These are phyloP conservation scores for Colletotrichum viniferum DNA, from an alignment of 2,329 filamentous ascomycete species.

Conservation along the genomic window DNA sequence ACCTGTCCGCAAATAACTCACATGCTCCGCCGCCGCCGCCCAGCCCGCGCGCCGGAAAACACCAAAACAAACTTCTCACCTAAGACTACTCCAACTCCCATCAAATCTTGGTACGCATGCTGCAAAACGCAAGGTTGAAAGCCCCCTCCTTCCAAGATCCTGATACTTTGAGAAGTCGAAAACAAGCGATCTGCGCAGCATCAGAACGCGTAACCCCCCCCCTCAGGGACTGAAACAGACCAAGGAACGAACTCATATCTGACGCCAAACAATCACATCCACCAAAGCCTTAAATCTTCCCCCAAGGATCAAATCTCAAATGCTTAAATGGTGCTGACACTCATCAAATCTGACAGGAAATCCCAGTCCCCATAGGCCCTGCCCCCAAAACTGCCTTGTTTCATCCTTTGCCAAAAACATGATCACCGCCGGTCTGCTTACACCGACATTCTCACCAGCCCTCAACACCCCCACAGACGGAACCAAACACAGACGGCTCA, in stretches of 20 bases:
- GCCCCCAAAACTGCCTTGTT: neutral
- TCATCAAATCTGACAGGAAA: neutral
- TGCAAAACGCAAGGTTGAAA: neutral
- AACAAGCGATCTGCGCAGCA: neutral
- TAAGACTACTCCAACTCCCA: neutral
- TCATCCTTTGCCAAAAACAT: neutral
- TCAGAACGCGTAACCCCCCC: neutral
- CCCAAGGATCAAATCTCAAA: rapidly evolving
- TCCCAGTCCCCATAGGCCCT: rapidly evolving
- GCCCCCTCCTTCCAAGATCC: neutral
- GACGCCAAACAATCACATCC: neutral
- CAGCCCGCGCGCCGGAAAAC: neutral
- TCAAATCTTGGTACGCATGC: neutral
- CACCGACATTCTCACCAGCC: neutral
- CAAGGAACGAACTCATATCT: neutral
- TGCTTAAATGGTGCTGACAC: neutral
- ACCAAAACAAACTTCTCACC: constrained; percentile 1
- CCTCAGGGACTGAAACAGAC: neutral
- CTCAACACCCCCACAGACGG: neutral
- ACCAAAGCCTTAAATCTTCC: neutral
- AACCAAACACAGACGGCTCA: neutral
- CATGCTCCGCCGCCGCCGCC: neutral
- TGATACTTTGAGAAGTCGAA: neutral
- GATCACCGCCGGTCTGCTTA: neutral
- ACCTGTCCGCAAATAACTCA: neutral